Percentiles rank a stretch among this genome's conserved stretches.
These are phyloP conservation scores for Colletotrichum nymphaeae DNA, from an alignment of 2,329 filamentous ascomycete species.

Conservation along the genomic window DNA sequence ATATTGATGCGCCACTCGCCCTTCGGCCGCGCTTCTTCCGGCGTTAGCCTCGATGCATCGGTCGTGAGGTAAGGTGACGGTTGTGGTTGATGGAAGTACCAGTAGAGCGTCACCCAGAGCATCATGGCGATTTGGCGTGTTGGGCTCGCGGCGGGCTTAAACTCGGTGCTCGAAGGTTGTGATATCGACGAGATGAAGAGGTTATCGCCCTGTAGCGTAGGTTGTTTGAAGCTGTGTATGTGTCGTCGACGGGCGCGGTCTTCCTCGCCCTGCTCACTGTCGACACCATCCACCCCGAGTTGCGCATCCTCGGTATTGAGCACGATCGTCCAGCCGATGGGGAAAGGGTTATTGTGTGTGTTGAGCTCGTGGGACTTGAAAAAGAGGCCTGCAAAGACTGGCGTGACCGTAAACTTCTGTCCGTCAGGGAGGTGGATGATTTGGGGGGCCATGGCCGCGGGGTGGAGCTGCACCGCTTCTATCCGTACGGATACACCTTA, in stretches of 20 bases:
- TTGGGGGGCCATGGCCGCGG: conserved; percentile 48
- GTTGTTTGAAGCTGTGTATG: conserved; percentile 75
- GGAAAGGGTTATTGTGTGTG: conserved; percentile 76
- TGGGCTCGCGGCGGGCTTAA: conserved; percentile 81
- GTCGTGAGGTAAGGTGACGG: conserved; percentile 75
- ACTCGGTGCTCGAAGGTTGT: conserved; percentile 82
- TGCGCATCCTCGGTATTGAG: conserved; percentile 74
- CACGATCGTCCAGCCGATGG: conserved; percentile 90
- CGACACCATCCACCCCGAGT: conserved; percentile 36
- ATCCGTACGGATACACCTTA: not conserved
- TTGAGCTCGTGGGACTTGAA: conserved; percentile 87
- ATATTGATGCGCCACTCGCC: conserved; percentile 91
- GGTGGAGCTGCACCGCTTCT: conserved; percentile 11
- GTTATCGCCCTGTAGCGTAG: conserved; percentile 82
- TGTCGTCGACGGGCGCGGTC: conserved; percentile 46
- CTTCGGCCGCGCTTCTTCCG: conserved; percentile 76
- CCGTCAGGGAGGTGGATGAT: conserved; percentile 86
- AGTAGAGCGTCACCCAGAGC: conserved; percentile 93
- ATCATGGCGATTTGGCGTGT: conserved; percentile 96
- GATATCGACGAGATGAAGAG: conserved; percentile 94
- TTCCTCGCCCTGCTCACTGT: conserved; percentile 46
- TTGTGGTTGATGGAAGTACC: conserved; percentile 93
- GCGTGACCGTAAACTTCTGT: conserved; percentile 82
- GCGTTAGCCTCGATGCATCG: conserved; percentile 72
- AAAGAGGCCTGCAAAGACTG: conserved; percentile 90